Evolutionary conservation across 352 stramenopile genomes (phyloP), one percentile per base, ranked within the genome.

Genomic region (Globisporangium rhizosaccharum): DNA sequence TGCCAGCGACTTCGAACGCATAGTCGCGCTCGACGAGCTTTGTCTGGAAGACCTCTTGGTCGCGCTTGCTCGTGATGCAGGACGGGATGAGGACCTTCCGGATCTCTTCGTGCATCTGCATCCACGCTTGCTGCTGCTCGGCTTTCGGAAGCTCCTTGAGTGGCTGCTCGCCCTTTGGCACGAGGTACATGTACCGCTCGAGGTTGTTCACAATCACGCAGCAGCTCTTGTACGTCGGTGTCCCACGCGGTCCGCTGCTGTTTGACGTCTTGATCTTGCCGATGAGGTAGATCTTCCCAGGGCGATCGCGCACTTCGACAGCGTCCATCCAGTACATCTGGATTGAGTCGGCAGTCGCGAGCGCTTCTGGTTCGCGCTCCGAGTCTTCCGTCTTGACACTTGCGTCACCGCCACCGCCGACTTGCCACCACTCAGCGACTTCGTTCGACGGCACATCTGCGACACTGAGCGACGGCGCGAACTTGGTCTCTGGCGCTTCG

Each of bases 291-390:
- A 99, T 85, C 51, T 96, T 94, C 15, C 97, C 97, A 25, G 89
- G 90, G 15, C 84, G 83, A 25, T 95, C 84, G 6, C 97, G 90
- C 25, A 97, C 86, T 85, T 99, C 97, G 20, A 94, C 84, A 0
- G 94, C 94, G 74, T 99, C 97, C 54, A 98, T 93, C 93, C 96
- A 99, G 74, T 96, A 99, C 73, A 99, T 90, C 64, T 95, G 86
- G 18, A 99, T 73, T 53, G 87, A 77, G 51, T 90, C 85, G 45
- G 67, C 68, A 11, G 85, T 66, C 0, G 56, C 67, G 1, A 72
- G 50, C 20, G 62, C 36, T n/a, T 75, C 63, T 14, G 68, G 57
- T 39, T 80, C 63, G 18, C 67, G 57, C 42, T 80, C 71, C 14
- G 60, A 18, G 18, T 41, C 67, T 10, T 71, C 63, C 14, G 39